These are phyloP conservation scores for Sporothrix humicola DNA, from an alignment of 2,329 filamentous ascomycete species.

Conservation along the genomic window DNA sequence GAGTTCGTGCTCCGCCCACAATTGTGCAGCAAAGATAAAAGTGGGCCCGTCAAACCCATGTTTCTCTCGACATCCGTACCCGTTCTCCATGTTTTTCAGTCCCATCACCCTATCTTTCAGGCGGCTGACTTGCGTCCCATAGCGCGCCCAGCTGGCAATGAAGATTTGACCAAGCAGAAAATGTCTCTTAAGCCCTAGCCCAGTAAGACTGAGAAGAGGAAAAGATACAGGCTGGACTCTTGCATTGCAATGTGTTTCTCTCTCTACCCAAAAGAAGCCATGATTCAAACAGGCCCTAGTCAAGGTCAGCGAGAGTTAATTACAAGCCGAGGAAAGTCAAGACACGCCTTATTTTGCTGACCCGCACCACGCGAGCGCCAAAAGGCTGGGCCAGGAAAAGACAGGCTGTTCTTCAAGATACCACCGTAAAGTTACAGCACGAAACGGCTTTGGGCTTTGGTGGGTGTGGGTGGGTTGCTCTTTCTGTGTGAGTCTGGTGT, in stretches of 20 bases:
- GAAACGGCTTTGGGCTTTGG: background rate
- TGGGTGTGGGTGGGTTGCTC: background rate
- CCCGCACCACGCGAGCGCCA: conserved; percentile 31
- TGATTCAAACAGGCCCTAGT: background rate
- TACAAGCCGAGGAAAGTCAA: conserved; percentile 33
- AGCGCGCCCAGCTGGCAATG: background rate
- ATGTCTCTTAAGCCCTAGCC: background rate
- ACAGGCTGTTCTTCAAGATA: background rate
- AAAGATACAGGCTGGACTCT: background rate
- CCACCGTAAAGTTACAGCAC: conserved; percentile 6
- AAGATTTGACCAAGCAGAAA: background rate
- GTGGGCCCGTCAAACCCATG: conserved; percentile 12
- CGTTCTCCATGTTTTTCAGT: background rate
- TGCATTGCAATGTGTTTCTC: no score
- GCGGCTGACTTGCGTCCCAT: background rate
- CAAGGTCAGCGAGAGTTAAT: no score
- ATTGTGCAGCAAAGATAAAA: conserved; percentile 16
- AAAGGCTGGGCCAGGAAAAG: conserved; percentile 1
- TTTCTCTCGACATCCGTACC: background rate
- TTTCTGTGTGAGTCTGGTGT: background rate
- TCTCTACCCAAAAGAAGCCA: background rate
- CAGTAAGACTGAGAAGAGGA: background rate
- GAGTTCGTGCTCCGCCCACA: conserved; percentile 1
- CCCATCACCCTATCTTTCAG: background rate
- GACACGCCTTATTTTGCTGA: conserved; percentile 28